Percentiles rank a stretch among this genome's conserved stretches.
Evolutionary conservation across 225 moss, liverwort and hornwort genomes (phyloP).

Genomic region (Pseudisothecium myosuroides): DNA sequence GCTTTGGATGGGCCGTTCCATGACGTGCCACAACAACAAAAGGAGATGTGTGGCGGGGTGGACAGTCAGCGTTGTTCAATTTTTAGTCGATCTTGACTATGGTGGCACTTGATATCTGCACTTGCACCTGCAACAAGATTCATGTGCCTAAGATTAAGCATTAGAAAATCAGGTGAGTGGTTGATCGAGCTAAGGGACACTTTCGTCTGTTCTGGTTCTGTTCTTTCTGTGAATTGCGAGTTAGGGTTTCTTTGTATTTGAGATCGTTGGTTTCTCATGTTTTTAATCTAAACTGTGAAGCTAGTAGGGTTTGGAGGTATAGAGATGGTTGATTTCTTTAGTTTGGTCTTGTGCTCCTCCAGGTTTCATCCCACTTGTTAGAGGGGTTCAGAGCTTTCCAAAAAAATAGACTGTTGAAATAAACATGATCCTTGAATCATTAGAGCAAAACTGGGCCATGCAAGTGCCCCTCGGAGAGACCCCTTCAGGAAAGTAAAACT

Average conservation of each 20-base stretch:
- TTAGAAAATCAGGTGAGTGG: conserved; percentile 62
- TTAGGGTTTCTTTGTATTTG: not conserved
- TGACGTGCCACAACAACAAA: too few species aligned
- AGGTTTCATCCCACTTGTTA: not conserved
- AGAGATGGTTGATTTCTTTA: not conserved
- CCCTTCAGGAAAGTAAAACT: too few species aligned
- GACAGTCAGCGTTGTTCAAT: too few species aligned
- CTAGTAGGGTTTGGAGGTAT: not conserved
- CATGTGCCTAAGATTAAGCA: conserved; percentile 72
- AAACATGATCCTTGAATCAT: not conserved
- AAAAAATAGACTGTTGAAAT: not conserved
- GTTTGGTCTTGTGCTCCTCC: not conserved
- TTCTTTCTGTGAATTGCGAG: not conserved
- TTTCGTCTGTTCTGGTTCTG: not conserved
- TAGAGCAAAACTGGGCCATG: too few species aligned
- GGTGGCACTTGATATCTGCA: conserved; percentile 94
- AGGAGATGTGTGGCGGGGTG: too few species aligned
- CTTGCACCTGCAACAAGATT: conserved; percentile 91
- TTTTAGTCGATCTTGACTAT: conserved; percentile 76
- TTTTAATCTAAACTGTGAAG: not conserved
- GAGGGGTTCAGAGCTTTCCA: not conserved
- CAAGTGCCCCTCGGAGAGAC: too few species aligned
- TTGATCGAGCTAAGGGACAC: not conserved
- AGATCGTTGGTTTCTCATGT: not conserved
- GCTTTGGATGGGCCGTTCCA: too few species aligned